These are phyloP conservation scores for Alternaria arborescens DNA, from an alignment of 2,329 filamentous ascomycete species.

Conservation along the genomic window DNA sequence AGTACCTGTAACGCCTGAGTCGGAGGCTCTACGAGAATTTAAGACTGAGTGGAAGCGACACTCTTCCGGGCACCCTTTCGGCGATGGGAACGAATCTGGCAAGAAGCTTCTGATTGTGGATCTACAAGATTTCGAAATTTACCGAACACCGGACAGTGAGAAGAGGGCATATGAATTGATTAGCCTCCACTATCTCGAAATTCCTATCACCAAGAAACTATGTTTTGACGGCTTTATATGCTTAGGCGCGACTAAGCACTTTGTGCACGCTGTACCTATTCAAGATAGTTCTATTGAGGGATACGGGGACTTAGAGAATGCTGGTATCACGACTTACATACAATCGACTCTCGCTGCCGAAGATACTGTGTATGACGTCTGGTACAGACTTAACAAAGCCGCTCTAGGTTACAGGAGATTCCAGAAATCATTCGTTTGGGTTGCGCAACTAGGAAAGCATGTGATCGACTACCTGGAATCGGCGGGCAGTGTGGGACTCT, in stretches of 20 bases:
- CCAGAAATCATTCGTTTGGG: slow-evolving; percentile 71
- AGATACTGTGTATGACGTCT: slow-evolving; percentile 56
- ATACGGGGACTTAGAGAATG: slow-evolving; percentile 63
- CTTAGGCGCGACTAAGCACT: slow-evolving; percentile 54
- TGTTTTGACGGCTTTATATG: slow-evolving; percentile 54
- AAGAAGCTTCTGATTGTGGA: slow-evolving; percentile 22
- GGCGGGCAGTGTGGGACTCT: slow-evolving; percentile 56
- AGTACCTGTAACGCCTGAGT: slow-evolving; percentile 14
- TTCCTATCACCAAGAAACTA: slow-evolving; percentile 18
- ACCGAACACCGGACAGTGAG: slow-evolving; percentile 6
- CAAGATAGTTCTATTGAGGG: slow-evolving; percentile 69
- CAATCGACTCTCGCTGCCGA: slow-evolving; percentile 57
- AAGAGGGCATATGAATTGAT: slow-evolving; percentile 10
- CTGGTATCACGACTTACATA: slow-evolving; percentile 69
- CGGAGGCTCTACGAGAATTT: slow-evolving; percentile 10
- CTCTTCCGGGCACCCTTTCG: too few relatives aligned
- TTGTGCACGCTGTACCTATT: slow-evolving; percentile 67
- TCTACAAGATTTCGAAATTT: slow-evolving; percentile 39
- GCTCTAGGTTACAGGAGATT: slow-evolving; percentile 69
- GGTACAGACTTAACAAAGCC: slow-evolving; percentile 69
- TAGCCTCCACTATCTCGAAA: slow-evolving; percentile 27
- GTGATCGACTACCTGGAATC: slow-evolving; percentile 70
- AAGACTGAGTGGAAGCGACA: slow-evolving; percentile 20
- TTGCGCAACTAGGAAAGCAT: slow-evolving; percentile 75
- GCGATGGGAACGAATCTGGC: rapidly evolving